Evolutionary conservation across 805 yeast genomes (phyloP), one percentile per base, ranked within the genome.

Genomic region (Suhomyces tanzawaensis): DNA sequence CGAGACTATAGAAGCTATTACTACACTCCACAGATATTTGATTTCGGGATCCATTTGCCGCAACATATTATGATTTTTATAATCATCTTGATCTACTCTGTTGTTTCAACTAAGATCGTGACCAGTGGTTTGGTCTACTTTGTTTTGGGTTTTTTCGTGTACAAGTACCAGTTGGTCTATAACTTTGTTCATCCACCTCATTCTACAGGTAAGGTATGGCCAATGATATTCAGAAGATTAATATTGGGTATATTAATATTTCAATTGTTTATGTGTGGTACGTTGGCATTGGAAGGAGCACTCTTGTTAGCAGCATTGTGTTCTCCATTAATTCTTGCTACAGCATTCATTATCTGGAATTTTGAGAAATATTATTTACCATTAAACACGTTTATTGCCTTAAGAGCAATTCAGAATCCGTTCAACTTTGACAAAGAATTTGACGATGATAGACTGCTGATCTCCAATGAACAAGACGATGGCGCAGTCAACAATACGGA

Each of bases 161-260:
- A 77, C 57, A 79, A 79, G 56, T 79, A 79, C 49, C 85, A 79
- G 60, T 60, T 79, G 45, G 71, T 77, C 13, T 79, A 77, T 55
- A 72, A 79, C 41, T 73, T 71, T 64, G 81, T 79, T 18, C 84
- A 79, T 48, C 79, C 82, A 1, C 81, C 77, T 17, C 83, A 79
- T 53, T 76, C 82, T 11, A 79, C 84, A 0, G 85, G 85, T 4
- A 77, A 77, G 48, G 81, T 76, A 3, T 79, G 85, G 85, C 82
- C 82, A 3, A 73, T 78, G 60, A 76, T 79, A 5, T 77, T 77
- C 45, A 62, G 79, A 39, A 56, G 85, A 35, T 64, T 77, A 21
- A 70, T 78, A 39, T 52, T 79, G 21, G 85, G 84, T 1, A 56
- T 77, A 30, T 56, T 78, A 8, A 64, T 79, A 25, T 72, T 79